These are phyloP conservation scores for Ceratocystis huliohia DNA, from an alignment of 2,329 filamentous ascomycete genomes.

Conservation along the genomic window DNA sequence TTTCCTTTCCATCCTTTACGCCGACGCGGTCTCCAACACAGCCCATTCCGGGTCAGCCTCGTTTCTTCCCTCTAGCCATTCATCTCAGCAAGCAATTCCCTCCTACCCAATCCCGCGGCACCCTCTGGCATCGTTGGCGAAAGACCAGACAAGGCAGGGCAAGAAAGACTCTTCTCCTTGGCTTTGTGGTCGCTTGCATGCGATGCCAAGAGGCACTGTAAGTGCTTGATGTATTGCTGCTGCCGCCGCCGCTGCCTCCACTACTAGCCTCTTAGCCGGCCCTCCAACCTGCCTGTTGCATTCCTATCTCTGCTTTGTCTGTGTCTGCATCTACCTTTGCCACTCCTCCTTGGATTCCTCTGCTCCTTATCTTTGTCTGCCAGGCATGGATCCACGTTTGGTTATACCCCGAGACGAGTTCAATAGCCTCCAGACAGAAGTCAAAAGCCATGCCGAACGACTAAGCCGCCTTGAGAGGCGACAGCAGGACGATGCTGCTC, in stretches of 20 bases:
- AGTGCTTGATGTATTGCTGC: constrained; percentile 4
- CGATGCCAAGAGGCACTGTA: constrained; percentile 17
- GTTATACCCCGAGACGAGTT: constrained; percentile 49
- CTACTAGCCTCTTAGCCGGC: background rate
- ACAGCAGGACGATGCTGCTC: constrained; percentile 52
- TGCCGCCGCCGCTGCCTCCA: too few relatives aligned
- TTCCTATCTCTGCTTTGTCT: background rate
- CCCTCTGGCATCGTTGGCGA: constrained; percentile 16
- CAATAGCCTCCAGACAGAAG: constrained; percentile 56
- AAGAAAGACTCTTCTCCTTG: constrained; percentile 10
- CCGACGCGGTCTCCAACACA: background rate
- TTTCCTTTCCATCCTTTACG: background rate
- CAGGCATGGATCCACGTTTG: constrained; percentile 53
- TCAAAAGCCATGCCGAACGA: constrained; percentile 54
- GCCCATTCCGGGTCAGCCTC: background rate
- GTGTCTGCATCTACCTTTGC: background rate
- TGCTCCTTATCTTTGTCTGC: background rate
- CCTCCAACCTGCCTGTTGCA: background rate
- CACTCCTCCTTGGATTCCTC: background rate
- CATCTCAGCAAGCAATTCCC: background rate
- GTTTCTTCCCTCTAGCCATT: too few relatives aligned
- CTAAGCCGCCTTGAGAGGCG: constrained; percentile 51
- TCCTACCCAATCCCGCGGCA: background rate
- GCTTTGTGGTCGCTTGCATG: constrained; percentile 17
- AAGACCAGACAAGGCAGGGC: constrained; percentile 7